Conservation (phyloP, 225 moss, liverwort and hornwort genomes). For the Neckera pumila region DNA sequence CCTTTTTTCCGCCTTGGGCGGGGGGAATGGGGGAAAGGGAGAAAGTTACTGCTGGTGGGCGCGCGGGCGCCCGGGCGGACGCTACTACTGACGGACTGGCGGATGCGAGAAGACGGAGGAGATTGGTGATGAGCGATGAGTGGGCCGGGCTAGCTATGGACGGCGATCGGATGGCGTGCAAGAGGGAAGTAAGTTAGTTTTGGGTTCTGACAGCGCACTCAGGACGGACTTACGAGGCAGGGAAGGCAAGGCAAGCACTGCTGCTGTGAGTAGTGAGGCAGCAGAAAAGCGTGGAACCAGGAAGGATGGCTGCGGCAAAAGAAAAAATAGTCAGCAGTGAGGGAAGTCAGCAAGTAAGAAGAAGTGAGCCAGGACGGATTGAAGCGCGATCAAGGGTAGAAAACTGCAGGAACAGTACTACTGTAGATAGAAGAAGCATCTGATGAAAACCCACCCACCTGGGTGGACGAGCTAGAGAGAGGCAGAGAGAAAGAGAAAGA, state of each 20-base stretch:
- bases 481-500: too few species aligned
- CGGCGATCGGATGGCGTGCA: conserved; percentile 4
- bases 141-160: not conserved
- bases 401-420: not conserved
- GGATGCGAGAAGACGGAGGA: too few species aligned
- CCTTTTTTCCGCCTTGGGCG: not conserved
- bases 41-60: not conserved
- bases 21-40: not conserved
- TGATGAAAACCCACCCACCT: too few species aligned
- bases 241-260: too few species aligned
- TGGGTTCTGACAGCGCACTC: not conserved
- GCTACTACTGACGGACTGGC: too few species aligned
- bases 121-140: not conserved
- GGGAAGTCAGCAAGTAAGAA: not conserved
- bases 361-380: too few species aligned
- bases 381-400: not conserved
- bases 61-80: not conserved
- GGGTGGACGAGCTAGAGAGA: not conserved
- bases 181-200: not conserved
- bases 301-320: not conserved
- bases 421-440: not conserved
- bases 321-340: too few species aligned
- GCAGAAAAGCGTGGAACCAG: not conserved
- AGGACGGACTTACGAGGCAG: too few species aligned
- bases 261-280: too few species aligned